Base-by-base conservation (phyloP, 495 filamentous ascomycete species). In the Ramalina intermedia region DNA sequence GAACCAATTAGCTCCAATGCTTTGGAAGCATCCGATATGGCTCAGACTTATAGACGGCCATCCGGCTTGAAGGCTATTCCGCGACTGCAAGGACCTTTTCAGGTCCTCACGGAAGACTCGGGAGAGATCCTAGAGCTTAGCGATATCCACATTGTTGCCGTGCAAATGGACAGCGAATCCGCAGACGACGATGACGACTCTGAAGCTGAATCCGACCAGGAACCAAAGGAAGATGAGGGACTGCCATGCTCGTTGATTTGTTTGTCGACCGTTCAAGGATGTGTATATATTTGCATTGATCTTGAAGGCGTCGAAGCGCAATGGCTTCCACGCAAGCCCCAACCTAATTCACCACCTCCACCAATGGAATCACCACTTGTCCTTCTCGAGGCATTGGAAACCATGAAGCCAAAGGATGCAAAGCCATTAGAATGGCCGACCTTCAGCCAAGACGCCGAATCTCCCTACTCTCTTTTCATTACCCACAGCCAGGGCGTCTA, bases 41-140 rank as follows among this genome's bases (percentile, higher is more conserved):
- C 73, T 2, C 81, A 88, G 61, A 72, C 91, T 1, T 87, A 81
- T 56, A 71, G 61, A 35, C 78, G 88, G 35, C 88, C 88, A 6
- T 58, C 64, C 0, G 73, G 69, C n/a, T 84, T 83, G 1, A 80
- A 87, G 17, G 67, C 75, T 5, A 73, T 89, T 27, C 87, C 88
- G 5, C 80, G 75, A 53, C 64, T 96, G 37, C 88, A 96, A 63
- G 88, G 88, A 2, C 88, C 88, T 2, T 93, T 94, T 61, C 71
- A 82, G 9, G 66, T 90, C 13, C 74, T 82, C 20, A 62, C 75
- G 6, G 81, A 66, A 1, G 78, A 85, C 26, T 69, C 74, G 29
- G 66, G 80, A 40, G 76, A 84, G 38, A 81, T 86, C 52, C 61
- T 81, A 20, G 85, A 91, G 55, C 66, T 82, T 9, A 73, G 75